These are phyloP conservation scores for Nigrograna mackinnonii DNA, from an alignment of 2,329 filamentous ascomycete species.

Conservation along the genomic window DNA sequence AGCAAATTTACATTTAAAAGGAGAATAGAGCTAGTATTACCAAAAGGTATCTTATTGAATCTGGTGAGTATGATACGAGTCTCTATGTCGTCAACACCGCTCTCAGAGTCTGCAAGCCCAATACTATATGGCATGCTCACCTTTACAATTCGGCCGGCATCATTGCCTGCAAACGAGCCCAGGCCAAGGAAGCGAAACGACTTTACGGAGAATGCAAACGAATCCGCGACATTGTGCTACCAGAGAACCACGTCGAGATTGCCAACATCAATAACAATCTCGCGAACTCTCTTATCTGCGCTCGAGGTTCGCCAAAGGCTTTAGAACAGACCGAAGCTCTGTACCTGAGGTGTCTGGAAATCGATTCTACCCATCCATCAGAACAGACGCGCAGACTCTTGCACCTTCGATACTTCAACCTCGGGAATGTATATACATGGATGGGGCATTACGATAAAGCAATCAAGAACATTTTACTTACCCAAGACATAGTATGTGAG, in stretches of 20 bases:
- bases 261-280: not conserved
- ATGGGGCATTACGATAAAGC: too few relatives aligned
- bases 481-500: too few relatives aligned
- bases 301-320: not conserved
- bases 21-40: too few relatives aligned
- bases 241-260: not conserved
- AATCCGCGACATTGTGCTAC: not conserved
- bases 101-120: too few relatives aligned
- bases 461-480: too few relatives aligned
- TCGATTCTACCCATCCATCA: not conserved
- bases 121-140: not conserved
- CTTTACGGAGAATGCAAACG: not conserved
- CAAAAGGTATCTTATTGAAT: too few relatives aligned
- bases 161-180: not conserved
- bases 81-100: too few relatives aligned
- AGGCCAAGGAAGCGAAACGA: not conserved
- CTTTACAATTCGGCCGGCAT: not conserved
- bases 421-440: too few relatives aligned
- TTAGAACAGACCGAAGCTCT: not conserved
- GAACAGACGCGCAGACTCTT: too few relatives aligned
- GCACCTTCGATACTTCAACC: too few relatives aligned
- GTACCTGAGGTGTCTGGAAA: not conserved
- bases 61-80: too few relatives aligned
- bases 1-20: too few relatives aligned
- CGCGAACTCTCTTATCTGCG: not conserved